phyloP scores from a whole-genome alignment of 257 asterid genomes.

The Nicotiana obtusifolia region DNA sequence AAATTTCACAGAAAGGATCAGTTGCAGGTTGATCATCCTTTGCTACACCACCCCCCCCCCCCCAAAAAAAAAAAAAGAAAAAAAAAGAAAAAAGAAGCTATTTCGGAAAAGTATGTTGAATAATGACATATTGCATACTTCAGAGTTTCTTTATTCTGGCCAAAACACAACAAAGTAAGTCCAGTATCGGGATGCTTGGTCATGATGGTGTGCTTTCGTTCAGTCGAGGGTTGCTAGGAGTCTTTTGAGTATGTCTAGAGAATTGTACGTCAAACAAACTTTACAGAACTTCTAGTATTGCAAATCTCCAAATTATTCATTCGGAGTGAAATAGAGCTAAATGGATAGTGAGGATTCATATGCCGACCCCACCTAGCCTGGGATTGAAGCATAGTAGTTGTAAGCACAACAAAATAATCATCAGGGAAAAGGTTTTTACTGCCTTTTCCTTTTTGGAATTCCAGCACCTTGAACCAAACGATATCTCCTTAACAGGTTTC shows the following conservation, averaged over 20 bases:
- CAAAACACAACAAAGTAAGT: neutral
- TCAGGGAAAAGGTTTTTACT: neutral
- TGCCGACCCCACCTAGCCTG: neutral
- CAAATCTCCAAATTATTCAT: neutral
- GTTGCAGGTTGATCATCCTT: constrained; percentile 2
- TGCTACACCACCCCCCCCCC: neutral
- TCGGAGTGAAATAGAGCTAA: neutral
- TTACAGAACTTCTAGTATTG: neutral
- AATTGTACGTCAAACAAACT: neutral
- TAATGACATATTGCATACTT: neutral
- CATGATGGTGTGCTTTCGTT: neutral
- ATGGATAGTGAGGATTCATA: neutral
- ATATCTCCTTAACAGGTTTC: neutral
- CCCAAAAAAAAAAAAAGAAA: too few species aligned
- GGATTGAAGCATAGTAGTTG: neutral
- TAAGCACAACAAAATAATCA: neutral
- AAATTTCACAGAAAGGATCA: neutral
- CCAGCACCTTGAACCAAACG: neutral
- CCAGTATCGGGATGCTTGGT: neutral
- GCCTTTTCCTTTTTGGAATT: neutral
- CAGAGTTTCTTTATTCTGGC: neutral
- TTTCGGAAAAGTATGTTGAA: neutral
- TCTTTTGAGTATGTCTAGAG: neutral
- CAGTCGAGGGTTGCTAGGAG: neutral
- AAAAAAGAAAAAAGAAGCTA: neutral